These are phyloP conservation scores for Neocallimastix lanati DNA, from an alignment of 192 early-diverging fungal genomes.

Conservation along the genomic window DNA sequence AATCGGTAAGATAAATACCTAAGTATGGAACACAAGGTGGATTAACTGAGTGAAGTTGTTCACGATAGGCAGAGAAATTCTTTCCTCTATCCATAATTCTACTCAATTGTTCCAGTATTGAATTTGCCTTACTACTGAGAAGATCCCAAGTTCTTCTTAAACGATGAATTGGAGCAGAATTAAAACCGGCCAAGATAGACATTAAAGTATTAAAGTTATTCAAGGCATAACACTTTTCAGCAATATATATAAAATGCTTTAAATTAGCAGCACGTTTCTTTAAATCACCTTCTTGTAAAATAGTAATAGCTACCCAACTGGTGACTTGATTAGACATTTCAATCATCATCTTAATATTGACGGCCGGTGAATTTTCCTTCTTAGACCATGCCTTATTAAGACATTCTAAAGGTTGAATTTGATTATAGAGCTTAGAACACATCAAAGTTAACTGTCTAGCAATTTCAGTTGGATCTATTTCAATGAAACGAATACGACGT, in stretches of 20 bases:
- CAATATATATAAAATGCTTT: conserved; percentile 72
- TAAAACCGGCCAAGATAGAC: conserved; percentile 75
- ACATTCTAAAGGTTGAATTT: conserved; percentile 74
- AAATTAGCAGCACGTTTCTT: conserved; percentile 57
- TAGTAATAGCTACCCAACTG: conserved; percentile 59
- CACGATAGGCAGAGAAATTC: conserved; percentile 42
- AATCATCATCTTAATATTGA: conserved; percentile 76
- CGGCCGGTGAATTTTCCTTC: conserved; percentile 11
- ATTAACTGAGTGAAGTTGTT: background rate
- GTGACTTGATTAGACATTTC: conserved; percentile 67
- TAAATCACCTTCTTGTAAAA: conserved; percentile 24
- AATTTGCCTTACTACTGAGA: conserved; percentile 18
- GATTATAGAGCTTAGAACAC: conserved; percentile 60
- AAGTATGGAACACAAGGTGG: conserved; percentile 58
- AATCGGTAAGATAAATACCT: conserved; percentile 58
- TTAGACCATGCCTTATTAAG: conserved; percentile 73
- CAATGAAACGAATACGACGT: conserved; percentile 58
- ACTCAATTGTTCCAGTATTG: conserved; percentile 40
- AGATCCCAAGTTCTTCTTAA: conserved; percentile 80
- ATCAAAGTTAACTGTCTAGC: conserved; percentile 90
- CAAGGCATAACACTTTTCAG: conserved; percentile 46
- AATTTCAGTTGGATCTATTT: conserved; percentile 79
- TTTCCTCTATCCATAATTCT: conserved; percentile 57
- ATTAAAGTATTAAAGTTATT: conserved; percentile 94
- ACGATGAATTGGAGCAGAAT: conserved; percentile 71